Evolutionary conservation across 495 filamentous ascomycete species (phyloP).

Genomic region (Thozetella sp.): DNA sequence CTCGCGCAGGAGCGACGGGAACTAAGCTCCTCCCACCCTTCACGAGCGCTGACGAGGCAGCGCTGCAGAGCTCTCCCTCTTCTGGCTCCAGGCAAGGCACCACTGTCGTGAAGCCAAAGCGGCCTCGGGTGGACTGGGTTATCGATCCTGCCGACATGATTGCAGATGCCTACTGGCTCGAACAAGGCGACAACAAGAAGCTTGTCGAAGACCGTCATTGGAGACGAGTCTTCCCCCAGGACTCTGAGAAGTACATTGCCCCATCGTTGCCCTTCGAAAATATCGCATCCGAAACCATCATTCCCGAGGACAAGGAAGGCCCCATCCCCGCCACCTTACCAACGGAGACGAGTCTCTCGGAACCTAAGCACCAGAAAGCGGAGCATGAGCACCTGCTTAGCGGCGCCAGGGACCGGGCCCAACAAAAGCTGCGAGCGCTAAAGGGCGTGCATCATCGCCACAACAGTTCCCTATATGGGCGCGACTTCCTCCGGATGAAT

Average conservation of each 20-base stretch:
- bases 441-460: conserved; percentile 48
- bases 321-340: conserved; percentile 11
- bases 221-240: conserved; percentile 63
- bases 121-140: conserved; percentile 78
- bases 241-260: conserved; percentile 13
- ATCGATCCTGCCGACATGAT: conserved; percentile 78
- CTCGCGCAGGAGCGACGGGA: conserved; percentile 33
- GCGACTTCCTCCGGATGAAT: conserved; percentile 37
- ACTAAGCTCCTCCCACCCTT: conserved; percentile 61
- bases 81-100: conserved; percentile 27
- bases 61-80: conserved; percentile 29
- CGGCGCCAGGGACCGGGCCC: conserved; percentile 41
- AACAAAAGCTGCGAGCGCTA: conserved; percentile 50
- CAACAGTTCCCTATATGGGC: conserved; percentile 34
- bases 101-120: conserved; percentile 49
- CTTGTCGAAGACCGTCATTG: conserved; percentile 76
- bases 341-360: conserved; percentile 12
- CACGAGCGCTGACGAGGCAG: conserved; percentile 34
- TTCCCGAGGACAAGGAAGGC: conserved; percentile 20
- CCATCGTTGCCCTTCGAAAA: conserved; percentile 18
- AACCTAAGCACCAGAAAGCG: conserved; percentile 11
- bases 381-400: conserved; percentile 31
- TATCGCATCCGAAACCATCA: conserved; percentile 11
- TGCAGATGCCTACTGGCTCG: conserved; percentile 83
- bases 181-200: conserved; percentile 73